Base-by-base conservation (phyloP, 2,329 filamentous ascomycete species). In the Fusarium compactum region DNA sequence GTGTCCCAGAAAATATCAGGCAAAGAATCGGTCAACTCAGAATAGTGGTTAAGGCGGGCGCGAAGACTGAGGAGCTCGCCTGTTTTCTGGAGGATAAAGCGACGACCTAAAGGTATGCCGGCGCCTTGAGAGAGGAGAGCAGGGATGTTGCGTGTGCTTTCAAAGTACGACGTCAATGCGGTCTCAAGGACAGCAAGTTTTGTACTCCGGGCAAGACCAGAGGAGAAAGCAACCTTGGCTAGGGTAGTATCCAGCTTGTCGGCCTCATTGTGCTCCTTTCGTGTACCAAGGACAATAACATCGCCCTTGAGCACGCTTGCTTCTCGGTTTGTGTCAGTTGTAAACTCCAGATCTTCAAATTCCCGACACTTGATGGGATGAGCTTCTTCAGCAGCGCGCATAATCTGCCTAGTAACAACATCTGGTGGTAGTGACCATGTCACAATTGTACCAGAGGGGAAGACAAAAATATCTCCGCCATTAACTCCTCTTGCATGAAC, bases 1-100 rank as follows among this genome's bases (percentile, higher is more conserved):
- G 89, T 92, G 79, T 99, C 96, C 96, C 96, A 99, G 82, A 99
- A 98, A 47, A 98, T 89, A 80, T 99, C 96, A 0, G 96, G 96
- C 20, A 98, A 86, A 20, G 93, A 94, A 81, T 99, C 96, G 0
- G 96, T 98, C 34, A 99, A 88, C 80, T 98, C 96, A 2, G 94
- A 97, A 83, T 98, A 98, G 74, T 98, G 91, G 78, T 99, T 99
- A 51, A 99, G 86, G 76, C 97, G 94, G 1, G 95, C 95, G 48
- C 96, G 91, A 54, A 98, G 89, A 76, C 91, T 92, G 20, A 98
- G 87, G 9, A 99, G 86, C 80, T 98, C 94, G 65, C 96, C 96
- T 0, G 96, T 98, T 81, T 98, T 97, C 72, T 93, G 91, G 27
- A 98, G 85, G 76, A 98, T 95, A 79, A 97, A 95, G 57, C 87